These are phyloP conservation scores for Penicillium polonicum DNA, from an alignment of 2,329 filamentous ascomycete genomes.

Conservation along the genomic window DNA sequence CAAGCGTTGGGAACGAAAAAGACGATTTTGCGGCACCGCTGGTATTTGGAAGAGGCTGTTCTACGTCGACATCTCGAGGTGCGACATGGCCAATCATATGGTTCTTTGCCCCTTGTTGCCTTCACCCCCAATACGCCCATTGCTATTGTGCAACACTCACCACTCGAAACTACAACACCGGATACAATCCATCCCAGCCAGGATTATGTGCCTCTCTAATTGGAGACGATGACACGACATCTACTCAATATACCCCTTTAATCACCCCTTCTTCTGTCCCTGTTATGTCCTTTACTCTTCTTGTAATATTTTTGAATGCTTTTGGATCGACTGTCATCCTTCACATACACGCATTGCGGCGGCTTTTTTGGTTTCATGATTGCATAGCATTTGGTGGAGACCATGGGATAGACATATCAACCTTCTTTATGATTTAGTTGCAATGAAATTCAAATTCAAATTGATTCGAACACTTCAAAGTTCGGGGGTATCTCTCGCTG, in stretches of 20 bases:
- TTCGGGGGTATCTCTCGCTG: slow-evolving; percentile 14
- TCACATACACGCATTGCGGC: slow-evolving; percentile 23
- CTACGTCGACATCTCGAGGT: slow-evolving; percentile 40
- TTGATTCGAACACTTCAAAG: background rate
- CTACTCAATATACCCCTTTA: slow-evolving; percentile 11
- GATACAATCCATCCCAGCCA: slow-evolving; percentile 4
- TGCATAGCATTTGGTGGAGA: slow-evolving; percentile 34
- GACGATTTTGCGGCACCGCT: slow-evolving; percentile 36
- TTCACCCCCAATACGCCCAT: slow-evolving; percentile 36
- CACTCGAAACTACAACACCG: slow-evolving; percentile 1
- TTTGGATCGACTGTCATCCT: slow-evolving; percentile 10
- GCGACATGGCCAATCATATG: slow-evolving; percentile 37
- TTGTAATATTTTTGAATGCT: slow-evolving; percentile 21
- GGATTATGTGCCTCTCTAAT: background rate
- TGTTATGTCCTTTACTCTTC: slow-evolving; percentile 13
- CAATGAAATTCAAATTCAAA: background rate
- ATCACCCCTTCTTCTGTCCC: slow-evolving; percentile 6
- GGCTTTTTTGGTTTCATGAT: slow-evolving; percentile 21
- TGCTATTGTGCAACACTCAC: slow-evolving; percentile 22
- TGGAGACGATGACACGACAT: slow-evolving; percentile 7
- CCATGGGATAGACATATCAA: slow-evolving; percentile 22
- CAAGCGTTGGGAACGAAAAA: slow-evolving; percentile 38
- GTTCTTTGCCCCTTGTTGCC: slow-evolving; percentile 39
- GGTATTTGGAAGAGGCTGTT: slow-evolving; percentile 46
- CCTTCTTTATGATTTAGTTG: background rate